phyloP scores from a whole-genome alignment of 2,329 filamentous ascomycete genomes.

The Xylaria sp. region DNA sequence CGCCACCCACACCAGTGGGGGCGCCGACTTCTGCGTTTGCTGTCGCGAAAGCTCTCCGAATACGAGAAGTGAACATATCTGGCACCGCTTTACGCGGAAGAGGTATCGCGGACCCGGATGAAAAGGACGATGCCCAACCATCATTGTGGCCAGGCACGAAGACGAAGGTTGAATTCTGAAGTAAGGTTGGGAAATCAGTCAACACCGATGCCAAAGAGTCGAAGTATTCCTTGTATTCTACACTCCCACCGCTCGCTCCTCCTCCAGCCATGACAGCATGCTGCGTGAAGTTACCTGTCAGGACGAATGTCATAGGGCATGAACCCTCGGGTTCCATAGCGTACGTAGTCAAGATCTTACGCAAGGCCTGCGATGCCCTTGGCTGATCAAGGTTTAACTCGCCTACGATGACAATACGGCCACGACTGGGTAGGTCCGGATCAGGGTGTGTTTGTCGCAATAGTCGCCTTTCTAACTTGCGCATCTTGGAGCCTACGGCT shows the following conservation, averaged over 20 bases:
- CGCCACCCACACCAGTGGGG: constrained; percentile 66
- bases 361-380: constrained; percentile 81
- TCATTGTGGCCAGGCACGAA: constrained; percentile 98
- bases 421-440: constrained; percentile 53
- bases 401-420: constrained; percentile 78
- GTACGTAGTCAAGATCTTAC: constrained; percentile 81
- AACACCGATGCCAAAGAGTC: constrained; percentile 86
- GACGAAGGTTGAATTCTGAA: constrained; percentile 84
- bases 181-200: constrained; percentile 82
- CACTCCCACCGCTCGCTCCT: constrained; percentile 79
- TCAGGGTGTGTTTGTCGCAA: constrained; percentile 57
- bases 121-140: constrained; percentile 92
- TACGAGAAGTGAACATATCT: constrained; percentile 87
- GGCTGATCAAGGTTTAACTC: constrained; percentile 90
- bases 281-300: constrained; percentile 85
- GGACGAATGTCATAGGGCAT: constrained; percentile 80
- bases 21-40: constrained; percentile 77
- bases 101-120: constrained; percentile 76
- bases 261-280: constrained; percentile 74
- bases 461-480: constrained; percentile 77
- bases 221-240: constrained; percentile 97
- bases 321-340: constrained; percentile 70
- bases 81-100: constrained; percentile 80
- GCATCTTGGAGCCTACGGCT: constrained; percentile 84
- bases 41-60: constrained; percentile 81